Base-by-base conservation (phyloP, 345 rosid genomes). In the Lepidium sativum region DNA sequence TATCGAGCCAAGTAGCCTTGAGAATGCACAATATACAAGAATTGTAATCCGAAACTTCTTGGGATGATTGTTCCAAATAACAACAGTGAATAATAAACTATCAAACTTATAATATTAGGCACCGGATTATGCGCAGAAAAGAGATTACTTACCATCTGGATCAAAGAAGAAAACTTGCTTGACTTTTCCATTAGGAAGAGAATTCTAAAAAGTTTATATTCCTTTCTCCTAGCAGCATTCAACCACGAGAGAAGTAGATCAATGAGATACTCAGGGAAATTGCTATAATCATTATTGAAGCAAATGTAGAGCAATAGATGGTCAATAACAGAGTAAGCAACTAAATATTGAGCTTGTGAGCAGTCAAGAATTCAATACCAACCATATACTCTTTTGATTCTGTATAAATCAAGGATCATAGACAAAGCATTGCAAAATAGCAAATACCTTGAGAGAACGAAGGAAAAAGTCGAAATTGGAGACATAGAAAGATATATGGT, bases 111-210 rank as follows among this genome's bases (percentile, higher is more conserved):
- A n/a, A n/a, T 20, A 54, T 35, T 35, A 48, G 37, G 54, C 6
- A 25, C 50, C 9, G 9, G 33, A 9, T 32, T 18, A 47, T 15
- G 33, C 33, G 38, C 1, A 20, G 38, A 44, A 50, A 0, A 35
- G 25, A 53, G 54, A 54, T 12, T 41, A 38, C 74, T 81, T 71
- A 87, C 96, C 97, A 71, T 94, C 97, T 1, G 92, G 95, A 84
- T 87, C 97, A 52, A 87, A 90, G 91, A 94, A 94, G 92, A 94
- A 90, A 61, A 82, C 83, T 69, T 90, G 99, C 69, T 80, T 84
- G 60, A 90, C 79, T 69, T 81, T 82, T 58, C 83, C 87, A 69
- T 82, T 74, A 3, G 96, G 91, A 9, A 82, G 79, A 20, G 90
- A 64, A 75, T 54, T 83, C 73, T 82, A 86, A 51, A 82, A 88